These are phyloP conservation scores for Iberis pinnata DNA, from an alignment of 345 rosid species.

Conservation along the genomic window DNA sequence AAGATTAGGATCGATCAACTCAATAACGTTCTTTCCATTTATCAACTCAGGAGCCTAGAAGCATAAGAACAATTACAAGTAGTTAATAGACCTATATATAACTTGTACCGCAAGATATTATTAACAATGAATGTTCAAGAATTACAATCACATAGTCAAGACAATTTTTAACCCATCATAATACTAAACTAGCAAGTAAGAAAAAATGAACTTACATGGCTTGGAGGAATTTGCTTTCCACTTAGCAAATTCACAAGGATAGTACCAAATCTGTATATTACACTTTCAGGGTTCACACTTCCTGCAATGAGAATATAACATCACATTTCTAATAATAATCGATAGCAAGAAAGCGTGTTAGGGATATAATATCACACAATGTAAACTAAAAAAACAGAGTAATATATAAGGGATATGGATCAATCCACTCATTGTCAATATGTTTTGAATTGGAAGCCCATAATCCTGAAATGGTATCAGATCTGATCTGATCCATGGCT, in stretches of 20 bases:
- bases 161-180: no score
- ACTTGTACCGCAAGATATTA: constrained; percentile 12
- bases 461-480: no score
- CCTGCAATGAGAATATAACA: constrained; percentile 35
- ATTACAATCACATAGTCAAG: no score
- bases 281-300: constrained; percentile 70
- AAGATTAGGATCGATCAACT: constrained; percentile 76
- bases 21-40: constrained; percentile 52
- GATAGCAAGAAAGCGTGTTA: no score
- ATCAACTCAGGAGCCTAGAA: constrained; percentile 89
- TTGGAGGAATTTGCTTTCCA: constrained; percentile 81
- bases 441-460: no score
- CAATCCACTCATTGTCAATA: no score
- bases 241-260: constrained; percentile 63
- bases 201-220: constrained; percentile 61
- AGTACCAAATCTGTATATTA: constrained; percentile 69
- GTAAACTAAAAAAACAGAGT: no score
- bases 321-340: constrained; percentile 3
- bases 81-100: neutral
- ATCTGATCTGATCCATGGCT: no score
- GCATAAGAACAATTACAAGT: neutral
- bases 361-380: no score
- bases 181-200: no score
- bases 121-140: neutral
- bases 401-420: no score